Evolutionary conservation across 2,329 filamentous ascomycete genomes (phyloP).

Genomic region (Colletotrichum eremochloae): DNA sequence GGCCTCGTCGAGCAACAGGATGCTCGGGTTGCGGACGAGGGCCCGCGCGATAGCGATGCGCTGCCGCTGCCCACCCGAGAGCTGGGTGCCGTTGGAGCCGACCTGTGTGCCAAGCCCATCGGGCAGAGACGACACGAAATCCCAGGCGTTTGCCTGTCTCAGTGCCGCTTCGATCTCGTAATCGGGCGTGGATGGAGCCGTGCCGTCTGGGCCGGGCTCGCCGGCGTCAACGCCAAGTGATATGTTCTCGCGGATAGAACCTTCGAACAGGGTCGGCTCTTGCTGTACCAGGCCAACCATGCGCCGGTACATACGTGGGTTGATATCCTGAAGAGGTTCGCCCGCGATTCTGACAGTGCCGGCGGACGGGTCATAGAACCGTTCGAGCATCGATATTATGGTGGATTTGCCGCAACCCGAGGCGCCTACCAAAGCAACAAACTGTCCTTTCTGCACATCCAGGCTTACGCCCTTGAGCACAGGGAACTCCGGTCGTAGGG

Average conservation of each 20-base stretch:
- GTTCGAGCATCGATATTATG: slow-evolving; percentile 64
- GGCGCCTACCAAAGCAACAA: slow-evolving; percentile 66
- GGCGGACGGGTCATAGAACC: slow-evolving; percentile 52
- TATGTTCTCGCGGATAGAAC: slow-evolving; percentile 69
- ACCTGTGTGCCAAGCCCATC: slow-evolving; percentile 71
- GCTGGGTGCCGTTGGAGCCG: slow-evolving; percentile 74
- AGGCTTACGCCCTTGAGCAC: not conserved
- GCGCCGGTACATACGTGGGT: slow-evolving; percentile 7
- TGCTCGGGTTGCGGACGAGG: slow-evolving; percentile 73
- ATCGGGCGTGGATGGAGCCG: slow-evolving; percentile 45
- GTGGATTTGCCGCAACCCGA: slow-evolving; percentile 73
- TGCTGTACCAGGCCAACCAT: slow-evolving; percentile 28
- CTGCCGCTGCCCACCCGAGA: slow-evolving; percentile 81
- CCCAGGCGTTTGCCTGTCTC: slow-evolving; percentile 66
- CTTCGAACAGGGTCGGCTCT: slow-evolving; percentile 43
- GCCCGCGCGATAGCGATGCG: slow-evolving; percentile 79
- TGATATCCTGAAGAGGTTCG: slow-evolving; percentile 47
- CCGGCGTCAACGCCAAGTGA: slow-evolving; percentile 56
- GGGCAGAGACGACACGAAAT: slow-evolving; percentile 68
- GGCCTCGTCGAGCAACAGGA: slow-evolving; percentile 80
- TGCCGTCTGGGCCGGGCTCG: not conserved
- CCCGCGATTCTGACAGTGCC: slow-evolving; percentile 8
- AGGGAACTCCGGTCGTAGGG: not conserved
- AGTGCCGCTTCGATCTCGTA: slow-evolving; percentile 64
- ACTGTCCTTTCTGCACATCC: slow-evolving; percentile 56